These are phyloP conservation scores for Aristolochia fimbriata DNA, from an alignment of 164 flowering plant genomes.

Conservation along the genomic window DNA sequence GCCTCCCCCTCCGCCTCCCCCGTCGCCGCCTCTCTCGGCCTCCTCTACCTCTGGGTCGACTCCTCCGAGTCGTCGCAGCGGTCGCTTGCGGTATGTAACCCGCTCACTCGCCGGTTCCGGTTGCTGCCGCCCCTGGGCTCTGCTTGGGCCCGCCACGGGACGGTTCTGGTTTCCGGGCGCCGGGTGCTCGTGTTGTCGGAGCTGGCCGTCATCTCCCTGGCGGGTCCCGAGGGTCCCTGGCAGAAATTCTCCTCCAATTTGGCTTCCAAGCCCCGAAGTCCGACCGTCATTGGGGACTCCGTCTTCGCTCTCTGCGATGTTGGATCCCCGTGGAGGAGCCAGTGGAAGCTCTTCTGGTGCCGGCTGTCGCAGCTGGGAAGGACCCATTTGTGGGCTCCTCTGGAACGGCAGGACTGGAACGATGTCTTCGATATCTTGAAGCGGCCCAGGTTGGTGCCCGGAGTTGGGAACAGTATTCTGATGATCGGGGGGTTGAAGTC, in stretches of 20 bases:
- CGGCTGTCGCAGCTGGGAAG: conserved; percentile 13
- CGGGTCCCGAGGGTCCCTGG: conserved; percentile 35
- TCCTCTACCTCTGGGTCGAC: conserved; percentile 65
- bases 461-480: conserved; percentile 33
- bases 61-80: conserved; percentile 20
- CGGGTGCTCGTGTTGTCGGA: conserved; percentile 69
- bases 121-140: conserved; percentile 80
- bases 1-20: conserved; percentile 28
- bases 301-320: conserved; percentile 68
- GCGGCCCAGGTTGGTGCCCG: conserved; percentile 63
- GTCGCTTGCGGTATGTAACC: conserved; percentile 66
- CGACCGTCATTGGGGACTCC: conserved; percentile 38
- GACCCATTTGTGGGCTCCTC: conserved; percentile 39
- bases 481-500: conserved; percentile 88
- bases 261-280: conserved; percentile 84
- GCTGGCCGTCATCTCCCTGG: conserved; percentile 57
- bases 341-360: conserved; percentile 71
- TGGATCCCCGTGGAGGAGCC: conserved; percentile 86
- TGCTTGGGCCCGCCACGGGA: conserved; percentile 95
- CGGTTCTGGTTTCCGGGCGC: conserved; percentile 42
- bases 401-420: conserved; percentile 80
- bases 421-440: conserved; percentile 84
- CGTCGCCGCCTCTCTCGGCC: conserved; percentile 34
- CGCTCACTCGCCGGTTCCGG: conserved; percentile 43
- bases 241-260: conserved; percentile 65